Base-by-base conservation (phyloP, 345 rosid species). In the Acer yangbiense region DNA sequence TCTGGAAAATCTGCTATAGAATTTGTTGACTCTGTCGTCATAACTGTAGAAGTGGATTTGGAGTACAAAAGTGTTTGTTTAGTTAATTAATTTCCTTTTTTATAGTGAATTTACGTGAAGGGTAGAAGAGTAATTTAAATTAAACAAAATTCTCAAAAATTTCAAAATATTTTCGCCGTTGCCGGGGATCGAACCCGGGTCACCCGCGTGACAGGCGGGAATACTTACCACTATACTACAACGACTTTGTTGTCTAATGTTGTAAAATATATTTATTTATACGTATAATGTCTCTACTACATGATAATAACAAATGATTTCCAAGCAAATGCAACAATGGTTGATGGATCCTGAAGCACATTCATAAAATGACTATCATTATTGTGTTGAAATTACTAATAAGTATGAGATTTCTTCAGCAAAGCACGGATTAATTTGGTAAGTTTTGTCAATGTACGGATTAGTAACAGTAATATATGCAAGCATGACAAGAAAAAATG, bases 131-230 rank as follows among this genome's bases (percentile, higher is more conserved):
- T 35, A 35, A 35, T 35, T 35, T 35, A 35, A 6, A 5, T 35
- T 35, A 3, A 35, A 35, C 39, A 14, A 50, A 50, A 11, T 2
- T 50, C 1, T 50, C 55, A 50, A 13, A 50, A 50, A 0, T 13
- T 12, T 14, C 13, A 50, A 50, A 50, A 11, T 50, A 50, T 13
- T 13, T 17, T 57, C 90, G 87, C 92, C 89, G 88, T 86, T 88
- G 90, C 89, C 90, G 89, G 90, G 91, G 92, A 86, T 87, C 93
- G 88, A 90, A 87, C 91, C 88, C 89, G 89, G 89, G 94, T 86
- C 88, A 17, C 88, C 88, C 89, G 90, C 87, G 89, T 89, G 94
- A 89, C 90, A 89, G 92, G 85, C 89, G 83, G 90, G 83, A 82
- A 85, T 86, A 83, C 88, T 85, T 0, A 88, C 91, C 91, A 90